These are phyloP conservation scores for Sporothrix pallida DNA, from an alignment of 2,329 filamentous ascomycete genomes.

Conservation along the genomic window DNA sequence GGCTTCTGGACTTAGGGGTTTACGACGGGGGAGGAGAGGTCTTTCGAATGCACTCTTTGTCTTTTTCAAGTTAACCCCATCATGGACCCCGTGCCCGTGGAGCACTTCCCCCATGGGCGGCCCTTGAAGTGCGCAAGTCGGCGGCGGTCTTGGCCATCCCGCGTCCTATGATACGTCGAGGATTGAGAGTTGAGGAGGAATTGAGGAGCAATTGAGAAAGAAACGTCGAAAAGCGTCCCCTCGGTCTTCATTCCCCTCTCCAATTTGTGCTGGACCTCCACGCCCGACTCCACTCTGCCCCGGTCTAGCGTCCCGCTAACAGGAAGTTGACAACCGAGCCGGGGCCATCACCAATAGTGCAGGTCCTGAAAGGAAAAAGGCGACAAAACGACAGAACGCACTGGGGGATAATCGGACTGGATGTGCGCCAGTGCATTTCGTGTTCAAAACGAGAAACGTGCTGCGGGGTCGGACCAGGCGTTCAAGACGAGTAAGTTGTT, in stretches of 20 bases:
- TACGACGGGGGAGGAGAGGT: too few species aligned
- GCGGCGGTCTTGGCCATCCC: constrained; percentile 1
- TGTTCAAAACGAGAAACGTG: too few species aligned
- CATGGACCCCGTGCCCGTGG: neutral
- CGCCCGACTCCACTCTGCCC: neutral
- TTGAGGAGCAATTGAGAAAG: too few species aligned
- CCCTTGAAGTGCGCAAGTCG: neutral
- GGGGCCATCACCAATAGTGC: neutral
- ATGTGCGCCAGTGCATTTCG: too few species aligned
- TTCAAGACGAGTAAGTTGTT: too few species aligned
- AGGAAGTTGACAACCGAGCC: constrained; percentile 28
- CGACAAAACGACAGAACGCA: neutral
- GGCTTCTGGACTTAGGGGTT: too few species aligned
- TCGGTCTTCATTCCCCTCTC: neutral
- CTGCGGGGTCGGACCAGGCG: too few species aligned
- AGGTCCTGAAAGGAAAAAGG: too few species aligned
- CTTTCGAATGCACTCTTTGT: neutral
- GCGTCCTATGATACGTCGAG: constrained; percentile 9
- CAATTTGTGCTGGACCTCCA: neutral
- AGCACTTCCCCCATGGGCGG: neutral
- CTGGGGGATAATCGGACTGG: too few species aligned
- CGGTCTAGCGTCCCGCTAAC: constrained; percentile 22
- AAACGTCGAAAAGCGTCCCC: too few species aligned
- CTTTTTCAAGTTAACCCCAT: neutral
- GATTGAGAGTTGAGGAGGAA: neutral